These are phyloP conservation scores for Exophiala sp. DNA, from an alignment of 2,329 filamentous ascomycete genomes.

Conservation along the genomic window DNA sequence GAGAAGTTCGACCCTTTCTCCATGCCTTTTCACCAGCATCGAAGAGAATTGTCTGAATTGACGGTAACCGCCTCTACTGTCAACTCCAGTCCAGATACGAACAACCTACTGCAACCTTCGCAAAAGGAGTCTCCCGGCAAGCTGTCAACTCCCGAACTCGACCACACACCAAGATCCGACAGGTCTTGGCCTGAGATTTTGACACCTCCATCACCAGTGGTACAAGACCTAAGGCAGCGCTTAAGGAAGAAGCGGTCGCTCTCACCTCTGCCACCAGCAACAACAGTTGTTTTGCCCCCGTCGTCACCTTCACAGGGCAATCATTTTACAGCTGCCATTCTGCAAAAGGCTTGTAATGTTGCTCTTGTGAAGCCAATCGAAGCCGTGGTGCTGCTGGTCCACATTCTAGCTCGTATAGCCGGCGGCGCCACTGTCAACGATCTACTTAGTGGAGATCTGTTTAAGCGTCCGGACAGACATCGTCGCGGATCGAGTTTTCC, in stretches of 20 bases:
- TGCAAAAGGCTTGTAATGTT: conserved; percentile 73
- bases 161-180: conserved; percentile 41
- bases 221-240: conserved; percentile 22
- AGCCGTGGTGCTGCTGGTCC: conserved; percentile 73
- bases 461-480: conserved; percentile 23
- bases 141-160: conserved; percentile 45
- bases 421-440: conserved; percentile 39
- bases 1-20: conserved; percentile 17
- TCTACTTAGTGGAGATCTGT: conserved; percentile 26
- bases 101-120: conserved; percentile 5
- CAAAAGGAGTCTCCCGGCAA: conserved; percentile 16
- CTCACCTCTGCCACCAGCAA: conserved; percentile 61
- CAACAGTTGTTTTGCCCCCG: conserved; percentile 56
- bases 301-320: conserved; percentile 28
- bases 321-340: conserved; percentile 59
- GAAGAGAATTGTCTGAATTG: conserved; percentile 31
- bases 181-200: conserved; percentile 38
- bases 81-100: conserved; percentile 8
- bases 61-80: conserved; percentile 30
- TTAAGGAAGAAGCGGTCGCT: conserved; percentile 22
- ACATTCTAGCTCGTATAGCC: conserved; percentile 73
- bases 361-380: conserved; percentile 77
- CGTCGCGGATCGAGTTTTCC: conserved; percentile 18
- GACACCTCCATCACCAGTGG: conserved; percentile 33
- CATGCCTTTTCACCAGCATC: conserved; percentile 23